Conservation (phyloP, 1,284 basidiomycete species). For the Ceratobasidium sp. region DNA sequence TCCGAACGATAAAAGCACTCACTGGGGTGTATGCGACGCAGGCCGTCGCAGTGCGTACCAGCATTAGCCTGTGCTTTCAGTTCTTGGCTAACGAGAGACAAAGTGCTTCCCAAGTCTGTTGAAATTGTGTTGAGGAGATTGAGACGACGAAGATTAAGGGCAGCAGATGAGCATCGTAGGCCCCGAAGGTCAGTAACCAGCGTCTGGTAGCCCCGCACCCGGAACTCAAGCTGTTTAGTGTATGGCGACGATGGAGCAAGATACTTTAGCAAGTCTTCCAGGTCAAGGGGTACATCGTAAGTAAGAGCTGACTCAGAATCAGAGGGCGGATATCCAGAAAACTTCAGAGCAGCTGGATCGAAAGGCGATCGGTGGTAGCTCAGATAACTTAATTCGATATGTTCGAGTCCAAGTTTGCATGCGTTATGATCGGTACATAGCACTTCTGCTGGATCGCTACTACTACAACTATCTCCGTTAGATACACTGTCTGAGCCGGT, state of each 20-base stretch:
- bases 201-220: neutral
- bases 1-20: too few species aligned
- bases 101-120: neutral
- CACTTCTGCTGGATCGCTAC: too few species aligned
- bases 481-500: too few species aligned
- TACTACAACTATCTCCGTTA: too few species aligned
- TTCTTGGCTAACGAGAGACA: neutral
- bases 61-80: neutral
- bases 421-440: too few species aligned
- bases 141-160: neutral
- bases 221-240: neutral
- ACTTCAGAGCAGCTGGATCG: too few species aligned
- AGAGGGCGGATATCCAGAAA: too few species aligned
- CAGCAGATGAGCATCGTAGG: neutral
- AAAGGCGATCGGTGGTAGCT: too few species aligned
- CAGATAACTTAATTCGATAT: too few species aligned
- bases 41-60: neutral
- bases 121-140: neutral
- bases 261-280: neutral
- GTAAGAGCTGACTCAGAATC: neutral
- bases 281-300: neutral
- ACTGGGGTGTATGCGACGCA: slow-evolving; percentile 5
- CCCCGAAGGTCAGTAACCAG: neutral
- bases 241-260: neutral
- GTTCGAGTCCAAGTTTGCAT: too few species aligned